Evolutionary conservation across 2,329 filamentous ascomycete species (phyloP), one percentile per base, ranked within the genome.

Genomic region (Rhytidhysteron rufulum): DNA sequence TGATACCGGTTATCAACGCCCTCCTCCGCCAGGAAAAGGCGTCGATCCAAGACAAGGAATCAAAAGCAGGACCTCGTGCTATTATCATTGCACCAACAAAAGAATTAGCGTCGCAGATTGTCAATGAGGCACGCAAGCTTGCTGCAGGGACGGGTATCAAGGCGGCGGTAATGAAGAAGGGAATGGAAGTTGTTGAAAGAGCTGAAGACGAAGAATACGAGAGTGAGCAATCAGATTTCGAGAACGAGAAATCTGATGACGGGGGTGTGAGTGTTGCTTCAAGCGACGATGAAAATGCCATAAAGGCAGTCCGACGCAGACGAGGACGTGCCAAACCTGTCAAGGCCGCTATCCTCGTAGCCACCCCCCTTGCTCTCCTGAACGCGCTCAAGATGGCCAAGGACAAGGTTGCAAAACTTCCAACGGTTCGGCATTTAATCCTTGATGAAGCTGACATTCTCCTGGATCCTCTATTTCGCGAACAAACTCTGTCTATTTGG

Each of bases 401-500:
- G 39, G 72, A 57, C 66, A 71, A 61, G 3, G 51, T 69, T 36
- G 62, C 66, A 22, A 68, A 74, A 4, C 66, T 95, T 4, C 80
- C 86, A 0, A 77, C 79, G 1, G 83, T 96, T 4, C 76, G 77
- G 32, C 82, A 82, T 37, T 71, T 98, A 15, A 77, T 97, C 25
- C 73, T 98, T 3, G 93, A 98, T 58, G 93, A 98, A 72, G 93
- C 89, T 1, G 93, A 98, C 63, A 89, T 97, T 11, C 82, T 98
- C 5, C 78, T 98, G 9, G 90, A 97, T 55, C 83, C 86, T 13
- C 74, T 96, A 4, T 98, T 98, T 71, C 80, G 86, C 42, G 85
- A 93, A 17, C 89, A 96, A 63, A 96, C 89, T 0, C 72, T 94
- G 27, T 77, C 78, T 4, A 83, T 97, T 47, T 96, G 90, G 89